Base-by-base conservation (phyloP, 140 eudicot species). In the Flaveria floridana region DNA sequence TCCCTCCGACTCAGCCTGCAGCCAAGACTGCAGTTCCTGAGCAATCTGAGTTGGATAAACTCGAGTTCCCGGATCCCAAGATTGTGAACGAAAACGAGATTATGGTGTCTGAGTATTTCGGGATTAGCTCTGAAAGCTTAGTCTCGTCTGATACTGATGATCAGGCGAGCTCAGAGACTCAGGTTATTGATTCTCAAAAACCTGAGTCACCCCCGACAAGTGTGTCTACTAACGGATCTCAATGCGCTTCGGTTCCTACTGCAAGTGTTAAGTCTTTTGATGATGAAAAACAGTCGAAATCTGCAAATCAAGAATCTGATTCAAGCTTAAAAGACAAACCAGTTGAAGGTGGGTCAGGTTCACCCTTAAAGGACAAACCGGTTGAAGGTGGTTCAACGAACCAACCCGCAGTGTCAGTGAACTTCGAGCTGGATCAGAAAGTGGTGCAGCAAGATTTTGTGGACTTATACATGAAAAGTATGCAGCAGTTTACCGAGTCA, bases 401-500 rank as follows among this genome's bases (percentile, higher is more conserved):
- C 28, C 86, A 86, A 57, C 92, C 92, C 3, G 57, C 79, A 7
- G 80, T 71, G 25, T 68, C 79, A 12, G 75, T 87, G 30, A 87
- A 83, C 68, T 46, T 86, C 26, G 92, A 88, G 78, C 88, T 87
- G 9, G 96, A 87, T 76, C 80, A 84, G 59, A 88, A 90, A 59
- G 87, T 94, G 82, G 91, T 86, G 77, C 97, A 94, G 63, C 99
- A 94, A 74, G 99, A 94, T 55, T 85, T 86, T 72, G 97, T 94
- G 83, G 97, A 94, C 67, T 77, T 94, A 84, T 94, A 94, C 84
- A 88, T 94, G 99, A 94, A 94, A 74, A 94, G 99, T 76, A 94
- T 94, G 99, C 99, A 94, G 81, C 97, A 94, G 70, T 94, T 94
- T 79, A 94, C 96, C 0, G 99, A 94, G 68, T 94, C 99, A 7